A percentile compares a stretch with the other conserved stretches of the same genome.
These are phyloP conservation scores for Coniferiporia weirii DNA, from an alignment of 1,284 basidiomycete genomes.

Conservation along the genomic window DNA sequence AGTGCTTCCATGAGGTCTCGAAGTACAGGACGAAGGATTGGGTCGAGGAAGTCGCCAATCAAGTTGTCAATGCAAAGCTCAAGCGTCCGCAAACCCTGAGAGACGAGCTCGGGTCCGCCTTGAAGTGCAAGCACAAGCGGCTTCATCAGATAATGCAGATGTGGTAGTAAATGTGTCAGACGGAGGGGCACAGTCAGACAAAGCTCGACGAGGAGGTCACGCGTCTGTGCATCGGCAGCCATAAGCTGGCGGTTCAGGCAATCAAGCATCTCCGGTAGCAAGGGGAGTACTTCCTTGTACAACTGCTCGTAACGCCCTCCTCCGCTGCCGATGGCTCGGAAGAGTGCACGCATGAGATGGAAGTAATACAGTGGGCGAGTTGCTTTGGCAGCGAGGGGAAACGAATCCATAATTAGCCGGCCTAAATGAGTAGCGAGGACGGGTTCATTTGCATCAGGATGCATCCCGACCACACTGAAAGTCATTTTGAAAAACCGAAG, in stretches of 20 bases:
- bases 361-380: slow-evolving; percentile 92
- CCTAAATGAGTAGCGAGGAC: slow-evolving; percentile 91
- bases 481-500: slow-evolving; percentile 96
- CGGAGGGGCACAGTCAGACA: slow-evolving; percentile 96
- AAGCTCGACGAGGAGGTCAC: slow-evolving; percentile 94
- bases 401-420: slow-evolving; percentile 95
- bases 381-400: slow-evolving; percentile 90
- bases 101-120: slow-evolving; percentile 85
- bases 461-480: slow-evolving; percentile 83
- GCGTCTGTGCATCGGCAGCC: slow-evolving; percentile 68
- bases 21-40: slow-evolving; percentile 89
- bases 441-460: slow-evolving; percentile 80
- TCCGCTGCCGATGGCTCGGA: slow-evolving; percentile 93
- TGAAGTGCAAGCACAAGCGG: slow-evolving; percentile 91
- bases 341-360: slow-evolving; percentile 89
- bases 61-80: slow-evolving; percentile 99
- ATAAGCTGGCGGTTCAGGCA: slow-evolving; percentile 89
- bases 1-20: slow-evolving; percentile 94
- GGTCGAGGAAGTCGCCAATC: slow-evolving; percentile 97
- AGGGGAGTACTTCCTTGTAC: slow-evolving; percentile 95
- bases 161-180: slow-evolving; percentile 92
- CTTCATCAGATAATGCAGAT: slow-evolving; percentile 95
- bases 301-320: slow-evolving; percentile 93
- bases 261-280: slow-evolving; percentile 96
- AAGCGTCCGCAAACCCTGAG: slow-evolving; percentile 93